These are phyloP conservation scores for Blastobotrys malaysiensis DNA, from an alignment of 1,139 yeast genomes.

Conservation along the genomic window DNA sequence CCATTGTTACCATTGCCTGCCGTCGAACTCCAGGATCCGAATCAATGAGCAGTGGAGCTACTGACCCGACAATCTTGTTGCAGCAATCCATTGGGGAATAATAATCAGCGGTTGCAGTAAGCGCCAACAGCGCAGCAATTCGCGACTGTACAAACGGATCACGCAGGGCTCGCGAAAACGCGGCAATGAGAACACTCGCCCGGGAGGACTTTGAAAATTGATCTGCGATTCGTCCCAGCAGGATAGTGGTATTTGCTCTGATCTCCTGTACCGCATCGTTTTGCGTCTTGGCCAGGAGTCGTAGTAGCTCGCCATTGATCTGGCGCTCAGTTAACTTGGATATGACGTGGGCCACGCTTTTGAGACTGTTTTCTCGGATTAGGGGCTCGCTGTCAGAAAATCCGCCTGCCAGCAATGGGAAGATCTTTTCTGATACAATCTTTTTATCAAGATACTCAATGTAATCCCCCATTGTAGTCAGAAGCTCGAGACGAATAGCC, in stretches of 20 bases:
- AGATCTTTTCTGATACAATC: constrained; percentile 66
- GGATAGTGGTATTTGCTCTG: constrained; percentile 76
- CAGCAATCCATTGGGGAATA: constrained; percentile 77
- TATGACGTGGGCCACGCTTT: constrained; percentile 58
- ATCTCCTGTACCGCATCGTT: constrained; percentile 79
- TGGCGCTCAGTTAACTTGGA: constrained; percentile 71
- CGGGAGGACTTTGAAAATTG: constrained; percentile 45
- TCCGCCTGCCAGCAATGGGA: constrained; percentile 65
- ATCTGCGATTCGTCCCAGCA: constrained; percentile 66
- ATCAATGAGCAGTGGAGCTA: constrained; percentile 81
- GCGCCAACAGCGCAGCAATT: constrained; percentile 71
- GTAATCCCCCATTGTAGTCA: constrained; percentile 57
- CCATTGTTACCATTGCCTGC: constrained; percentile 66
- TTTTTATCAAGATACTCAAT: constrained; percentile 48
- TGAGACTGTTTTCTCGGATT: constrained; percentile 75
- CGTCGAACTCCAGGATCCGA: constrained; percentile 60
- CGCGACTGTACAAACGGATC: constrained; percentile 78
- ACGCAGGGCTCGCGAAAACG: constrained; percentile 74
- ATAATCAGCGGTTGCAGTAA: constrained; percentile 56
- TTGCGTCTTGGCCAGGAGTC: constrained; percentile 82
- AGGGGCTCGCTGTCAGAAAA: constrained; percentile 79
- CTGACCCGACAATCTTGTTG: constrained; percentile 73
- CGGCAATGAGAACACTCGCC: constrained; percentile 68
- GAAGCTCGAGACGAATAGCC: constrained; percentile 62
- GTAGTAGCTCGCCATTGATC: constrained; percentile 76